Base-by-base conservation (phyloP, 2,329 filamentous ascomycete species). In the Trichoderma sp. region DNA sequence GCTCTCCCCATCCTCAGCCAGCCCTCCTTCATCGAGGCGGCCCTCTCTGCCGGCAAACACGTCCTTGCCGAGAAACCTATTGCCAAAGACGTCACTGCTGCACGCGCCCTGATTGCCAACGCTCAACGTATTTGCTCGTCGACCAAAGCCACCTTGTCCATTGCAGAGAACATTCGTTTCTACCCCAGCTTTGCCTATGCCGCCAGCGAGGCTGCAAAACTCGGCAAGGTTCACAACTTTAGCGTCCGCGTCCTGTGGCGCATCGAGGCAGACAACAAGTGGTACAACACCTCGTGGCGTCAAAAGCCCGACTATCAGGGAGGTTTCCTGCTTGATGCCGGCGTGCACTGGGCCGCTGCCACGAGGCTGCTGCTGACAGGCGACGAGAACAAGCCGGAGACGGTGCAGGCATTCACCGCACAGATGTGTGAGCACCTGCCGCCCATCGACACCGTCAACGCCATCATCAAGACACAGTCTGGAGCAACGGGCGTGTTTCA, bases 81-180 rank as follows among this genome's bases (percentile, higher is more conserved):
- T 53, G 90, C 88, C 3, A 86, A 87, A 74, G 88, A 91, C 74
- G 80, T 91, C 9, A 82, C 83, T 2, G 76, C 78, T 1, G 85
- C 81, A 18, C 75, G 80, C 73, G 77, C 80, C 71, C 81, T 87
- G 9, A 80, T 87, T 53, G 79, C 76, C 6, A 81, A 77, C 73
- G 79, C 80, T 73, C 74, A 74, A 24, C 66, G 72, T 4, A 72
- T 83, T 6, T 76, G 76, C 14, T 73, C 73, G 12, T 76, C 77
- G 12, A 75, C 73, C 39, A 73, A 72, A 36, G 77, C 77, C 14
- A 86, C 85, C 6, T 89, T 89, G 81, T 84, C 84, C 15, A 86
- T 95, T 4, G 92, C 91, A 0, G 93, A 95, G 80, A 94, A 95
- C 81, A 92, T 89, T 78, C 87, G 92, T 65, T 94, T 89, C 81